Base-by-base conservation (phyloP, 345 rosid genomes). In the Linum usitatissimum region DNA sequence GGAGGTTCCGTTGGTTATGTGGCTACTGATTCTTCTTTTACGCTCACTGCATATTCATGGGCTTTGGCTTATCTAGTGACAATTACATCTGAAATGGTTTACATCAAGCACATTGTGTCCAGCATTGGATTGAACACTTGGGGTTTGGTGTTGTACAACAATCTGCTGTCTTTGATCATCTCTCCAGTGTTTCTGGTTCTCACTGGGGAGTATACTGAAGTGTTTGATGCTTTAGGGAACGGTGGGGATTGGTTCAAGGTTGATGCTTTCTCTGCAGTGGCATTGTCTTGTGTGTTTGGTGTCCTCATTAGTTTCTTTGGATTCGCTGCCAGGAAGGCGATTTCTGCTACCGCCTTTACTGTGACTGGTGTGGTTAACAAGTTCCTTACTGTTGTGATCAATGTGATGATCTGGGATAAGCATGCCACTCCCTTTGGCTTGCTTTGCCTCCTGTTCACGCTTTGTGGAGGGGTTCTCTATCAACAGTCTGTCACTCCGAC, bases 331-430 rank as follows among this genome's bases (percentile, higher is more conserved):
- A 83, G 99, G 77, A 82, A 73, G 77, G 97, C 96, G 0, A 82
- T 93, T 28, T 93, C 99, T 4, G 99, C 99, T 8, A 93, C 99
- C 0, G 99, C 99, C 4, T 93, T 90, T 65, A 93, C 99, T 0
- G 99, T 93, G 40, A 93, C 97, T 10, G 99, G 99, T 31, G 99
- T 93, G 62, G 99, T 93, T 42, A 93, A 93, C 70, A 93, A 93
- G 84, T 93, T 93, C 53, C 91, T 93, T 53, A 93, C 97, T 0
- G 97, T 93, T 69, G 84, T 83, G 61, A 90, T 93, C 74, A 93
- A 93, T 80, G 96, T 93, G 60, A 6, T 84, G 73, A 87, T 93
- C 55, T 93, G 99, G 99, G 99, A 90, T 69, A 93, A 93, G 74
- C 99, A 93, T 61, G 99, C 97, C 0, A 84, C 78, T 73, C 94